These are phyloP conservation scores for Xylariaceae sp. DNA, from an alignment of 2,329 filamentous ascomycete genomes.

Conservation along the genomic window DNA sequence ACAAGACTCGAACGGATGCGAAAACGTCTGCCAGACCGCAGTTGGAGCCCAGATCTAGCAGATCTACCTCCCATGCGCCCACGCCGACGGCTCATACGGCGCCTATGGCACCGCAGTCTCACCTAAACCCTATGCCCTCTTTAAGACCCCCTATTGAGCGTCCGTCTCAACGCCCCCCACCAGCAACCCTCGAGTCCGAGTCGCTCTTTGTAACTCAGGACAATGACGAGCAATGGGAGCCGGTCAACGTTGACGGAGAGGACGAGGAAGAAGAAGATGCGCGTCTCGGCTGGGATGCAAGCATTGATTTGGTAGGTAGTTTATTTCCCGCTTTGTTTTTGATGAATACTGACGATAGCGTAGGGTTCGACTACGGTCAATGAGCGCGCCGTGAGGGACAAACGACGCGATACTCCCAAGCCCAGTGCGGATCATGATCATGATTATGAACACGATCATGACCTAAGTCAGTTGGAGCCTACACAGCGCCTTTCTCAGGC, in stretches of 20 bases:
- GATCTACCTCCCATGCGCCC: slow-evolving; percentile 34
- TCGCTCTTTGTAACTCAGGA: slow-evolving; percentile 66
- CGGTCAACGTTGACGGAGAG: slow-evolving; percentile 53
- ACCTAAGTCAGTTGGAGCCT: slow-evolving; percentile 51
- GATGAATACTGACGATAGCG: slow-evolving; percentile 13
- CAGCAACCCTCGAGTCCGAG: slow-evolving; percentile 56
- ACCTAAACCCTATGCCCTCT: slow-evolving; percentile 38
- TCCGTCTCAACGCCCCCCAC: slow-evolving; percentile 50
- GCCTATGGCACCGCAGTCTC: slow-evolving; percentile 35
- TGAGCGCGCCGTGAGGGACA: slow-evolving; percentile 37
- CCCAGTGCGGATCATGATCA: slow-evolving; percentile 17
- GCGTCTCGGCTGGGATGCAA: slow-evolving; percentile 69
- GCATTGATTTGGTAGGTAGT: slow-evolving; percentile 52
- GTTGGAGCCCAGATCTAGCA: slow-evolving; percentile 45
- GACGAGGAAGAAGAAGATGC: slow-evolving; percentile 61
- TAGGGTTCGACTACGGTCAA: slow-evolving; percentile 43
- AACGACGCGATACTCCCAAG: slow-evolving; percentile 25
- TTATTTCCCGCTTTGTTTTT: background rate
- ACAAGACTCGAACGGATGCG: slow-evolving; percentile 36
- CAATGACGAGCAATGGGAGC: slow-evolving; percentile 68
- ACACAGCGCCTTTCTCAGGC: slow-evolving; percentile 71
- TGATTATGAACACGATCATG: slow-evolving; percentile 10
- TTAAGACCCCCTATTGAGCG: slow-evolving; percentile 33
- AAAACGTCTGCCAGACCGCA: slow-evolving; percentile 39
- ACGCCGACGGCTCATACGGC: slow-evolving; percentile 32